Base-by-base conservation (phyloP, 192 early-diverging fungal species). In the Podila epigama region DNA sequence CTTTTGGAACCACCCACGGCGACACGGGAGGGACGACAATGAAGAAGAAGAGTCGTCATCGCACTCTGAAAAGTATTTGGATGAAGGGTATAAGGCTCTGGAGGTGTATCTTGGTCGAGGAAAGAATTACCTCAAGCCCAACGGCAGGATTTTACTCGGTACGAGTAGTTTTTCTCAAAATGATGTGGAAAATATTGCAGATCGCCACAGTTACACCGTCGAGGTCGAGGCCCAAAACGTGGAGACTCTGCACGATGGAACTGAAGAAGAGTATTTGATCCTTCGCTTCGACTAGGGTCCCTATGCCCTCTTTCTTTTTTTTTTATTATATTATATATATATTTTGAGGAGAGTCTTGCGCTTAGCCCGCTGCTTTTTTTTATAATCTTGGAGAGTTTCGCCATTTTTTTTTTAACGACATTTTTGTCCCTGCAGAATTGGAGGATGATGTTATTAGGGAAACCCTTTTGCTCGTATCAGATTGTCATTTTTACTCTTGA, bases 1-100 rank as follows among this genome's bases (percentile, higher is more conserved):
- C 52, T 65, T 65, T 35, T 65, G 51, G 37, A 55, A 65, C 9
- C 52, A 40, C 25, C 63, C 52, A 31, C 56, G 52, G 63, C 63
- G 40, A 29, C 37, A 28, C 1, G 40, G 37, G 0, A 6, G 25
- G 0, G 4, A 22, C 0, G 35, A 55, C 1, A 27, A 42, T 10
- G 27, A 33, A 16, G 63, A 65, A n/a, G n/a, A n/a, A n/a, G n/a
- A n/a, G n/a, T n/a, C n/a, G n/a, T n/a, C n/a, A 42, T 53, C 56
- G 28, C 36, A 44, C 3, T 20, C 63, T 2, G 63, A 65, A n/a
- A 65, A 65, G 52, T 55, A 36, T 1, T 35, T 65, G 4, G 63
- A 65, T 25, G 36, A 42, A 34, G 52, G 63, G 2, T 65, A 55
- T 31, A 32, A 12, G 22, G 50, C 27, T 3, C 32, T 65, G 15